A percentile compares a stretch with the other conserved stretches of the same genome.
These are phyloP conservation scores for Lepidium sativum DNA, from an alignment of 345 rosid genomes.

Conservation along the genomic window DNA sequence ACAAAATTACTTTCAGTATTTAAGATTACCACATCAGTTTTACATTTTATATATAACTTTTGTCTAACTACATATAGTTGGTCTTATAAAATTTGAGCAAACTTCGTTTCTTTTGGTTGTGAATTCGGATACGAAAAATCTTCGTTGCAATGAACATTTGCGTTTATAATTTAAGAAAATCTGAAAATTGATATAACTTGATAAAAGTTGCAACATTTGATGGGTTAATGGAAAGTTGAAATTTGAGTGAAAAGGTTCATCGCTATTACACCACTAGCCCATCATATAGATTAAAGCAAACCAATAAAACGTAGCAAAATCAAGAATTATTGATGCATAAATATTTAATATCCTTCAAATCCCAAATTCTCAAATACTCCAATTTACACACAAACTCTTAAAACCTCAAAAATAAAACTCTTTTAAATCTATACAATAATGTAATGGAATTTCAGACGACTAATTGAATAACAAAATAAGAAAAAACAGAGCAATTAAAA, in stretches of 20 bases:
- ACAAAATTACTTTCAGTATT: too few species aligned
- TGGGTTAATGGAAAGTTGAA: too few species aligned
- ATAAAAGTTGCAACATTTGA: too few species aligned
- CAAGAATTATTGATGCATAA: not conserved
- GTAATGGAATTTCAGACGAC: not conserved
- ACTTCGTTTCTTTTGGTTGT: not conserved
- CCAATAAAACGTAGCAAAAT: not conserved
- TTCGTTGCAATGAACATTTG: not conserved
- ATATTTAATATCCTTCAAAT: not conserved
- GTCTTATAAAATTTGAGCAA: not conserved
- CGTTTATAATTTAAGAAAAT: not conserved
- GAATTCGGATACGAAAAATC: not conserved
- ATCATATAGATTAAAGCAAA: not conserved
- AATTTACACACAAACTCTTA: conserved; percentile 11
- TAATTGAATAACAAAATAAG: not conserved
- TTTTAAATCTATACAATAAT: conserved; percentile 15
- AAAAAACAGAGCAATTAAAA: not conserved
- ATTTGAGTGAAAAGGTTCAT: too few species aligned
- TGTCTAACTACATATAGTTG: too few species aligned
- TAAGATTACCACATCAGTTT: too few species aligned
- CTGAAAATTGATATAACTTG: too few species aligned
- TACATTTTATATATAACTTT: too few species aligned
- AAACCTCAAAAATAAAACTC: not conserved
- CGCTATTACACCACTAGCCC: too few species aligned
- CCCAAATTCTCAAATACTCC: conserved; percentile 4